These are phyloP conservation scores for Tricholoma furcatifolium DNA, from an alignment of 768 basidiomycete genomes.

Conservation along the genomic window DNA sequence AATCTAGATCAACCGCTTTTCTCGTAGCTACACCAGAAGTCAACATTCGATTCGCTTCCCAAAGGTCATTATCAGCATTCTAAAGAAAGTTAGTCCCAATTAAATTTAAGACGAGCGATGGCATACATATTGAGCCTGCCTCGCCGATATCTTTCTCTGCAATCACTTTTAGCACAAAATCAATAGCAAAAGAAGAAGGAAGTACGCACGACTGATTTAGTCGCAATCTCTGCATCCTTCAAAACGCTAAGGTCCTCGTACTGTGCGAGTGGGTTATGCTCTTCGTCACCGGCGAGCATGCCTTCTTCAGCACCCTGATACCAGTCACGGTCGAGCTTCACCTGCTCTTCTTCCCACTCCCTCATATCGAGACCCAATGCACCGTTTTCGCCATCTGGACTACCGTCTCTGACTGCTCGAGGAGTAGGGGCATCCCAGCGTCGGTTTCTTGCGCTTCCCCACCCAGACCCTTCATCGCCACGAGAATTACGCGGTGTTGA, in stretches of 20 bases:
- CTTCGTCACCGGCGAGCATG: constrained; percentile 82
- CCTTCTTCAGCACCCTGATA: constrained; percentile 91
- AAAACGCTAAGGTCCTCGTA: constrained; percentile 80
- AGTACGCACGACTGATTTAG: constrained; percentile 64
- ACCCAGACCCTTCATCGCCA: constrained; percentile 58
- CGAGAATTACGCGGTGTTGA: constrained; percentile 73
- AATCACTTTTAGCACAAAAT: constrained; percentile 13
- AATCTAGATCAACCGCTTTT: constrained; percentile 85
- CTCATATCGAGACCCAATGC: constrained; percentile 67
- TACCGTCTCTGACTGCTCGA: constrained; percentile 59
- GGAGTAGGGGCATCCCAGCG: constrained; percentile 88
- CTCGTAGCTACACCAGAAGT: constrained; percentile 93
- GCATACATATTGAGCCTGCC: constrained; percentile 94
- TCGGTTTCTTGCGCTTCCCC: constrained; percentile 56
- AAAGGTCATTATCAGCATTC: constrained; percentile 98
- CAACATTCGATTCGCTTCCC: constrained; percentile 98
- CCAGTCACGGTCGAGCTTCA: constrained; percentile 92
- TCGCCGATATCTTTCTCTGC: constrained; percentile 86
- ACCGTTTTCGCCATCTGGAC: constrained; percentile 67
- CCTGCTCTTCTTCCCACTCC: constrained; percentile 98
- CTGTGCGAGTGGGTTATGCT: constrained; percentile 88
- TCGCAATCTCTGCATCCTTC: constrained; percentile 74
- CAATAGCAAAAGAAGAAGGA: neutral
- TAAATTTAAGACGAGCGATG: neutral
- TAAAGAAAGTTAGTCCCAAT: constrained; percentile 28